Evolutionary conservation across 257 asterid genomes (phyloP).

Genomic region (Solanum tarapatanum): DNA sequence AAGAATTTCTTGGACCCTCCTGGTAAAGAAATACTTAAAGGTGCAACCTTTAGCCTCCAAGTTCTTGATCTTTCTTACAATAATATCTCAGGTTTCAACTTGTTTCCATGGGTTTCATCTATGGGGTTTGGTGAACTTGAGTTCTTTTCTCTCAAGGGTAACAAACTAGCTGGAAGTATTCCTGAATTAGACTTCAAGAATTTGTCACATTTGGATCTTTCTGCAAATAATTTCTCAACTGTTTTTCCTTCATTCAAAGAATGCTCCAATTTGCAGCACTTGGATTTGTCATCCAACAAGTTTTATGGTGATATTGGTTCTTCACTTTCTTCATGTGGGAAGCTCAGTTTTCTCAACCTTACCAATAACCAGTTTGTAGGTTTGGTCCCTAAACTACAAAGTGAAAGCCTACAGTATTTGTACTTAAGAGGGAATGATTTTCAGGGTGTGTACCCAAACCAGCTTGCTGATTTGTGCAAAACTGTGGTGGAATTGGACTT

Average conservation of each 20-base stretch:
- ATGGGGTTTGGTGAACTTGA: constrained; percentile 35
- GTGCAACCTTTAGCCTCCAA: not conserved
- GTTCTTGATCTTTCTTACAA: constrained; percentile 79
- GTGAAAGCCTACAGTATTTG: constrained; percentile 41
- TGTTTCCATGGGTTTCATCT: constrained; percentile 47
- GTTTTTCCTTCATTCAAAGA: constrained; percentile 37
- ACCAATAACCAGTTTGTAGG: constrained; percentile 63
- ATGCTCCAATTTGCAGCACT: constrained; percentile 48
- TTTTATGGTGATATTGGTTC: constrained; percentile 45
- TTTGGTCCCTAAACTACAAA: constrained; percentile 35
- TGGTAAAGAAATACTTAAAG: constrained; percentile 6
- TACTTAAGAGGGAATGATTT: constrained; percentile 48
- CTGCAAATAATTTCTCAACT: constrained; percentile 56
- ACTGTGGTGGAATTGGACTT: constrained; percentile 59
- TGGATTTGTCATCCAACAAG: constrained; percentile 73
- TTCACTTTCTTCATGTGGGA: constrained; percentile 44
- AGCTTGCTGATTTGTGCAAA: constrained; percentile 42
- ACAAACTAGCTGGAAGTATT: constrained; percentile 34
- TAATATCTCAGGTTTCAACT: constrained; percentile 46
- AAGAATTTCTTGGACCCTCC: constrained; percentile 45
- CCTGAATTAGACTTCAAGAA: constrained; percentile 36
- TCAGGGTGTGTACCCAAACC: constrained; percentile 42
- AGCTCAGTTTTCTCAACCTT: constrained; percentile 56
- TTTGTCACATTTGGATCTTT: constrained; percentile 55
- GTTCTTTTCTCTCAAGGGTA: constrained; percentile 50